Base-by-base conservation (phyloP, 2,329 filamentous ascomycete genomes). In the Penicillium sclerotiorum region DNA sequence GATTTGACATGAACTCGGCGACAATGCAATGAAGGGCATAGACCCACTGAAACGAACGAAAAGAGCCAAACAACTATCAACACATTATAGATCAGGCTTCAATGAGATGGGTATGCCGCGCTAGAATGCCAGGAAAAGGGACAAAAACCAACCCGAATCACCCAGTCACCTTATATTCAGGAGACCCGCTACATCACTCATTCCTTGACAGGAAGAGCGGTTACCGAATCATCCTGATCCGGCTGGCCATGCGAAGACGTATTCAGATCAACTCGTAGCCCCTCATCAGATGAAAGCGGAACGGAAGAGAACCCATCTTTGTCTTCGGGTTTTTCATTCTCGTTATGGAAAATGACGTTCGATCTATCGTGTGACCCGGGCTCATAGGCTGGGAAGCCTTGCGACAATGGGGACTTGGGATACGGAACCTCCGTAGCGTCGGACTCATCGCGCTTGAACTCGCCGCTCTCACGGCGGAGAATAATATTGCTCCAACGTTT, bases 401-500 rank as follows among this genome's bases (percentile, higher is more conserved):
- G 59, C 1, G 67, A 69, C 27, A 70, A 45, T 4, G 67, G 67
- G 4, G 68, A 71, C 25, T 63, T 68, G 2, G 66, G 60, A 41
- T 61, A 68, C 2, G 54, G 37, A 5, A 23, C 23, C 8, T 68
- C 67, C 2, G 43, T 4, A 17, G 42, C 43, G 5, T 67, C 60
- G 8, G 50, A 41, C 8, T 40, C 45, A 28, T 67, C 64, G 8
- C 53, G 55, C 18, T 60, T 53, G 12, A 38, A 60, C 27, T 71
- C 68, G 22, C 62, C 58, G 20, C 67, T 69, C 9, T 71, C 67
- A 8, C 66, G 63, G 35, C 61, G 62, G 17, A 67, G 56, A 15
- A 73, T 48, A 9, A 71, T 62, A 50, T 67, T 72, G 44, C 70
- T 72, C 66, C 66, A 71, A 53, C 68, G 57, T 56, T 72, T 71